phyloP scores from a whole-genome alignment of 345 rosid species.

The Ceriops decandra region DNA sequence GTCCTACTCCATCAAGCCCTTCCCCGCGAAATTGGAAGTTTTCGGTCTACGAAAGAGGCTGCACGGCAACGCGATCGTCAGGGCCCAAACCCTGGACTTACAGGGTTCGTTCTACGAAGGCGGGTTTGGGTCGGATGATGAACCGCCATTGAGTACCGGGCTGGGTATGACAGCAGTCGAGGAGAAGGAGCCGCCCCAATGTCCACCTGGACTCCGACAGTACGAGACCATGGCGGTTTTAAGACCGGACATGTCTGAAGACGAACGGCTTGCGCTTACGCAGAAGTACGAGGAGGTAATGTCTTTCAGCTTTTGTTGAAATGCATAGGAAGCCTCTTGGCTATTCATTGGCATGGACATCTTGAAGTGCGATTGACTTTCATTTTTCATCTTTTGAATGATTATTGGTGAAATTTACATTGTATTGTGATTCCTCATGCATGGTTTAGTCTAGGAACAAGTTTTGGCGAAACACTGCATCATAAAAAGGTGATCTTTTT shows the following conservation, averaged over 20 bases:
- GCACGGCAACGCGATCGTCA: conserved; percentile 23
- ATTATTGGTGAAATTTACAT: background rate
- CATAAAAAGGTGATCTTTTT: no score
- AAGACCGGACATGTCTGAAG: conserved; percentile 97
- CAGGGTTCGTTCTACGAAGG: conserved; percentile 79
- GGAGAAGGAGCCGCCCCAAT: conserved; percentile 71
- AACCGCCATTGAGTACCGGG: conserved; percentile 46
- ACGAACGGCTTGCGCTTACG: conserved; percentile 74
- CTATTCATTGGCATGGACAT: background rate
- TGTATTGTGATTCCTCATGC: background rate
- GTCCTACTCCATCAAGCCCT: conserved; percentile 38
- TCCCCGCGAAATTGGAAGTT: conserved; percentile 30
- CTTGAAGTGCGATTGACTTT: no score
- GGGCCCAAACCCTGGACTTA: conserved; percentile 66
- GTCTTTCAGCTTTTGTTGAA: background rate
- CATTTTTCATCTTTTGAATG: no score
- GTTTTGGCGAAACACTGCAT: no score
- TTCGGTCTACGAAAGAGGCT: conserved; percentile 10
- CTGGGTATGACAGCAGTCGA: conserved; percentile 52
- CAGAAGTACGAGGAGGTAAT: conserved; percentile 98
- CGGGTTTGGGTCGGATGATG: conserved; percentile 60
- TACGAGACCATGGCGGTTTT: conserved; percentile 86
- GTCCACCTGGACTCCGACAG: conserved; percentile 88
- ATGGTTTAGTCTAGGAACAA: background rate
- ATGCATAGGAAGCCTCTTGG: background rate